These are phyloP conservation scores for Cryptococcus sp. DNA, from an alignment of 1,284 basidiomycete species.

Conservation along the genomic window DNA sequence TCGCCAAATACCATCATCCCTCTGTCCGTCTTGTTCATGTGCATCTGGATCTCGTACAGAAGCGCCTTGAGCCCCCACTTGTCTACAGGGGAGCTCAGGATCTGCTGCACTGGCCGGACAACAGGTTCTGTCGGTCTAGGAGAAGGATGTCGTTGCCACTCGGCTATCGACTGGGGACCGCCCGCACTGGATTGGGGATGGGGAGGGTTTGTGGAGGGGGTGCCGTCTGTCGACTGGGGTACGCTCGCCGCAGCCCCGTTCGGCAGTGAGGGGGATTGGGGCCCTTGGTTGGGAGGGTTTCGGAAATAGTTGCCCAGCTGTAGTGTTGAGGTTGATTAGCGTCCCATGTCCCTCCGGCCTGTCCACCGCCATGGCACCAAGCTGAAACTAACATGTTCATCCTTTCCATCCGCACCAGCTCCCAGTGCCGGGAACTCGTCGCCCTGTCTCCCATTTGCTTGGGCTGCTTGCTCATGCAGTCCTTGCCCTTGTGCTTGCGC, in stretches of 20 bases:
- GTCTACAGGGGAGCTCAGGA: conserved; percentile 89
- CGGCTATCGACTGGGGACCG: conserved; percentile 29
- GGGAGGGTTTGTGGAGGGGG: conserved; percentile 34
- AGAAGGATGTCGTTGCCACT: conserved; percentile 36
- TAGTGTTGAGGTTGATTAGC: conserved; percentile 5
- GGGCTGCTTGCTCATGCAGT: not conserved
- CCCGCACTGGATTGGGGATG: conserved; percentile 19
- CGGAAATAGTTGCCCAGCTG: conserved; percentile 34
- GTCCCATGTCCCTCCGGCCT: not conserved
- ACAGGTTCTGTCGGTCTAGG: conserved; percentile 55
- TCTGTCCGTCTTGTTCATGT: conserved; percentile 78
- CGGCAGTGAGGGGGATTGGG: conserved; percentile 19
- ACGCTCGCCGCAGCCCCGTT: conserved; percentile 28
- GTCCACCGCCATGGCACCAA: not conserved
- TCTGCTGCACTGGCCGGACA: conserved; percentile 89
- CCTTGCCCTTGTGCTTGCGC: no score
- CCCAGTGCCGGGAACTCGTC: conserved; percentile 50
- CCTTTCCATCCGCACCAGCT: conserved; percentile 27
- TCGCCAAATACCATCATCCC: conserved; percentile 83
- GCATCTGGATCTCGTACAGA: conserved; percentile 77
- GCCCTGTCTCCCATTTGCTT: conserved; percentile 14
- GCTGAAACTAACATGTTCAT: conserved; percentile 23
- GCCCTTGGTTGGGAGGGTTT: conserved; percentile 12
- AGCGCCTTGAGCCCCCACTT: conserved; percentile 89
- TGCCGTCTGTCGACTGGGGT: conserved; percentile 33